These are phyloP conservation scores for Noccaea bulbosa DNA, from an alignment of 345 rosid genomes.

Conservation along the genomic window DNA sequence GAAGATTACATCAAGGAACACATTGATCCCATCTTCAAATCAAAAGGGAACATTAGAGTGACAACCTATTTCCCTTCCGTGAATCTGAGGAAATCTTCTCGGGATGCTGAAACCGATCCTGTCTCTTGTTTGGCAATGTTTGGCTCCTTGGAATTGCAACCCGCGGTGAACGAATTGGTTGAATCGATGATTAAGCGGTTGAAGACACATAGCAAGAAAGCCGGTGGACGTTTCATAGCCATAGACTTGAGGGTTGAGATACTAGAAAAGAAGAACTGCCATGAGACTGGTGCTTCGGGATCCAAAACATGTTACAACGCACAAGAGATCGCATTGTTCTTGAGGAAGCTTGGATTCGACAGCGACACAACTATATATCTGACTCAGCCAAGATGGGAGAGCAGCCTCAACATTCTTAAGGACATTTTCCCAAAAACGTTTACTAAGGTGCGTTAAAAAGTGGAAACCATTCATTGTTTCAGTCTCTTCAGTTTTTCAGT, in stretches of 20 bases:
- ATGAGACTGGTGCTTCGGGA: constrained; percentile 47
- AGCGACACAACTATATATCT: constrained; percentile 79
- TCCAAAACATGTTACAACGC: constrained; percentile 79
- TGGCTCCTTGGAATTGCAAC: constrained; percentile 75
- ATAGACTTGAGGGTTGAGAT: constrained; percentile 90
- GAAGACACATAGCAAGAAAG: constrained; percentile 71
- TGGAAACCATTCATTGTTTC: neutral
- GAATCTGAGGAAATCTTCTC: constrained; percentile 75
- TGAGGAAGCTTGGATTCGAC: constrained; percentile 81
- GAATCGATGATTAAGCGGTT: constrained; percentile 76
- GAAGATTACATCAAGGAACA: constrained; percentile 75
- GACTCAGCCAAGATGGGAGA: constrained; percentile 96
- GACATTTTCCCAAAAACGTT: constrained; percentile 86
- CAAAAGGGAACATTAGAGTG: constrained; percentile 82
- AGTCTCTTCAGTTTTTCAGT: constrained; percentile 12
- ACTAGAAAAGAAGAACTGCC: constrained; percentile 74
- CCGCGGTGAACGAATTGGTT: constrained; percentile 72
- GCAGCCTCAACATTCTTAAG: constrained; percentile 76
- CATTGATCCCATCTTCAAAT: constrained; percentile 65
- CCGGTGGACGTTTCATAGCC: constrained; percentile 76
- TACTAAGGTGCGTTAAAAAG: constrained; percentile 64
- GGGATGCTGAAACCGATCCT: constrained; percentile 59
- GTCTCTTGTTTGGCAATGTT: constrained; percentile 88
- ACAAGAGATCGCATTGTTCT: constrained; percentile 75
- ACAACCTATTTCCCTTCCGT: constrained; percentile 88